Evolutionary conservation across 202 grass and related monocot genomes (phyloP).

Genomic region (Saccharum hybrid): DNA sequence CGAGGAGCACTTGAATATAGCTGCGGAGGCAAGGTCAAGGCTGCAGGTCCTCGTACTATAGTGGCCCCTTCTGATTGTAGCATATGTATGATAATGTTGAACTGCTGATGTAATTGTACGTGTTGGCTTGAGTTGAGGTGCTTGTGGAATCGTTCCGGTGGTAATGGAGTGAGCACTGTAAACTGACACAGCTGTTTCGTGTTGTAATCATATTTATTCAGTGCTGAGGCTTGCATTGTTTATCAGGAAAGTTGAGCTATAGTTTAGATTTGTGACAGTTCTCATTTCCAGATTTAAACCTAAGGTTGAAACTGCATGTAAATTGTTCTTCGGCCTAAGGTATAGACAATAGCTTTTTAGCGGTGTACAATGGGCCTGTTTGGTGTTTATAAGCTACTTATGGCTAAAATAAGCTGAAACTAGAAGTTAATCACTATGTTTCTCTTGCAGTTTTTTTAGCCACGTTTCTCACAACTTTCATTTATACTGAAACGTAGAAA

Average conservation of each 20-base stretch:
- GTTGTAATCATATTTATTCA: conserved; percentile 43
- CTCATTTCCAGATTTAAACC: not conserved
- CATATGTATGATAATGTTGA: conserved; percentile 53
- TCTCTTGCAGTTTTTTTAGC: no score
- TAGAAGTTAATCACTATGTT: not conserved
- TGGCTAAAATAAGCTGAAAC: not conserved
- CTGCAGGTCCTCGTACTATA: conserved; percentile 66
- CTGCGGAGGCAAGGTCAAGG: conserved; percentile 69
- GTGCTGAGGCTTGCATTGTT: not conserved
- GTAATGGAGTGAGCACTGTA: conserved; percentile 5
- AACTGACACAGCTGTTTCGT: conserved; percentile 23
- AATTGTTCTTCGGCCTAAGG: not conserved
- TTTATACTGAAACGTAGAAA: no score
- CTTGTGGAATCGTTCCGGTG: not conserved
- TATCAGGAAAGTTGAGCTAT: not conserved
- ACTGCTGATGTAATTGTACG: conserved; percentile 49
- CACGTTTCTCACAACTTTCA: no score
- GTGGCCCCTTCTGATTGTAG: conserved; percentile 26
- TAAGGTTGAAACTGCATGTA: not conserved
- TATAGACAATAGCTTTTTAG: not conserved
- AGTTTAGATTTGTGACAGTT: no score
- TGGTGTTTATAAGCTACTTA: not conserved
- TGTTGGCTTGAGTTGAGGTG: conserved; percentile 42
- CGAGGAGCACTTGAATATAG: conserved; percentile 67
- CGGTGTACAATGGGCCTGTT: not conserved